Percentiles rank a stretch among this genome's conserved stretches.
Conservation (phyloP, 1,284 basidiomycete species). For the Irpex sp. region DNA sequence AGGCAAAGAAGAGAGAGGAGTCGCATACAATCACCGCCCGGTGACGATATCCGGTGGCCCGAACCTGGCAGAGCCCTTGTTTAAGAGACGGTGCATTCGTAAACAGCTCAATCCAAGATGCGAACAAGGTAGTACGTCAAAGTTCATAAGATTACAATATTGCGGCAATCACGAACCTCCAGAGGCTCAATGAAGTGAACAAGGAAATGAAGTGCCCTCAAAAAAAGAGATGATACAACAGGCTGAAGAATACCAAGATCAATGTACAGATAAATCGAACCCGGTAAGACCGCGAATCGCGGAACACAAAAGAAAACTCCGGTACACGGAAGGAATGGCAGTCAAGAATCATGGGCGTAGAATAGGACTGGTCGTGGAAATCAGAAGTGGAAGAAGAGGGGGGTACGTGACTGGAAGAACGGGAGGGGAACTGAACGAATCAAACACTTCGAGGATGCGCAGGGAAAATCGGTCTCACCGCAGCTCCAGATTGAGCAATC, state of each 20-base stretch:
- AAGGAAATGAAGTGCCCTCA: too few species aligned
- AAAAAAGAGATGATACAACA: too few species aligned
- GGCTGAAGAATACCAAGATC: too few species aligned
- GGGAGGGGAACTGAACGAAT: neutral
- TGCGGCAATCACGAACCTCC: too few species aligned
- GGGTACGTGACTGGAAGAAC: neutral
- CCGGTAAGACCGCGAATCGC: neutral
- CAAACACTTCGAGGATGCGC: neutral
- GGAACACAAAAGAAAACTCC: neutral
- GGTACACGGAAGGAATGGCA: neutral
- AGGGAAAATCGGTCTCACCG: neutral
- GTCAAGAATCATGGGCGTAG: neutral
- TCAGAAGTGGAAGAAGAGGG: neutral
- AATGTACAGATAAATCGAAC: too few species aligned
- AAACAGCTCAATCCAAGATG: too few species aligned
- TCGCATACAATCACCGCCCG: neutral
- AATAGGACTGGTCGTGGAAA: neutral
- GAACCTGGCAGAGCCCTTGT: too few species aligned
- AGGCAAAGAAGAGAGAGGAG: neutral
- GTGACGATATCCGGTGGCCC: neutral
- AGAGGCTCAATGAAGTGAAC: too few species aligned
- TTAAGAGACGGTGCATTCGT: too few species aligned
- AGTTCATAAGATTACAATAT: too few species aligned
- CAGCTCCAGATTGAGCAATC: neutral
- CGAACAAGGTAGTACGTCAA: too few species aligned